These are phyloP conservation scores for Saussurea involucrata DNA, from an alignment of 129 eudicot genomes.

Conservation along the genomic window DNA sequence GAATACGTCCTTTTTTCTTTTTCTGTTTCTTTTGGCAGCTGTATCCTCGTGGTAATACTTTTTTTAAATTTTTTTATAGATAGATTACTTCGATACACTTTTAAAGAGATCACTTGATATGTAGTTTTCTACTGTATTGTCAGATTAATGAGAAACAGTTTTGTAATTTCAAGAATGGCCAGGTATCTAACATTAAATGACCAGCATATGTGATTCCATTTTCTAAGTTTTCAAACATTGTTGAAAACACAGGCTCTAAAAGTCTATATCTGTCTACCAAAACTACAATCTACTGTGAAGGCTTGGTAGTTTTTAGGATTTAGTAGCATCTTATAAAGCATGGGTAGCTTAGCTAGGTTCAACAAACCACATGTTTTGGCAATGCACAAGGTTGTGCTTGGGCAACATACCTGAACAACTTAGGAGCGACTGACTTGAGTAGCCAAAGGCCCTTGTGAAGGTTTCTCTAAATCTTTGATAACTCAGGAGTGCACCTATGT, in stretches of 20 bases:
- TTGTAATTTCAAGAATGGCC: background rate
- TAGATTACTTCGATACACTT: background rate
- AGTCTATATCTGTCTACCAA: background rate
- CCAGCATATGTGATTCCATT: background rate
- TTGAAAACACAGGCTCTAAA: background rate
- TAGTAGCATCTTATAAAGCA: background rate
- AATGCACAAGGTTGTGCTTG: background rate
- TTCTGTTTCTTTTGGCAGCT: background rate
- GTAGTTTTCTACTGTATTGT: background rate
- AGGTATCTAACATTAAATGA: background rate
- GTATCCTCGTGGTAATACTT: background rate
- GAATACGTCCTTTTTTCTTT: background rate
- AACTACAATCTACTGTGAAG: background rate
- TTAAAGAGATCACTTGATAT: background rate
- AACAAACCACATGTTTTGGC: background rate
- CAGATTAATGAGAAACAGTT: background rate
- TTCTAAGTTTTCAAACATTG: background rate
- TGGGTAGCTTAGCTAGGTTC: background rate
- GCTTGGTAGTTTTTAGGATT: background rate
- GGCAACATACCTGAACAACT: background rate
- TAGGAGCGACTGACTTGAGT: background rate
- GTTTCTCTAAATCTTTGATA: background rate
- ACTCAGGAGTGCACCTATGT: background rate
- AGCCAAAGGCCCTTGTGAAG: background rate
- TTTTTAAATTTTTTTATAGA: background rate